phyloP scores from a whole-genome alignment of 495 filamentous ascomycete species.

The Gamarada debralockiae region DNA sequence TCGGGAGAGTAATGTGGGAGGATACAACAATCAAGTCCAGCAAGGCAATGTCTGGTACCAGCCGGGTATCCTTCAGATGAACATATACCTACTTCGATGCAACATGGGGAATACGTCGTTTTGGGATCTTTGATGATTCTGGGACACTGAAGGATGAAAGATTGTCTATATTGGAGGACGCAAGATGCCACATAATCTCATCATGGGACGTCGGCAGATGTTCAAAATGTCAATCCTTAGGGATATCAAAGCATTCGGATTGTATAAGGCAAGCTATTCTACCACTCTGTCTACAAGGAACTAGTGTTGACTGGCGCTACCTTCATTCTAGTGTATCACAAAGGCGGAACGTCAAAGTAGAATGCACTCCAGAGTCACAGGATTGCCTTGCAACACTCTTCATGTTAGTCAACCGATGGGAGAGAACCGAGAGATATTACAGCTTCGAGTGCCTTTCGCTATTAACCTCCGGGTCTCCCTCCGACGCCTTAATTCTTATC shows the following conservation, averaged over 20 bases:
- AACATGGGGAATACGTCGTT: neutral
- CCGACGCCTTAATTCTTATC: too few species aligned
- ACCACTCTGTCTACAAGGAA: too few species aligned
- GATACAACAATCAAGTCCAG: neutral
- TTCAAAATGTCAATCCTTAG: neutral
- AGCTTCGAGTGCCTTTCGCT: neutral
- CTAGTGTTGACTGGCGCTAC: too few species aligned
- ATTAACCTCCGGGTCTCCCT: too few species aligned
- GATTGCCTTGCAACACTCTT: slow-evolving; percentile 1
- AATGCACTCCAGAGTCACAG: neutral
- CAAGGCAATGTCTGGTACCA: neutral
- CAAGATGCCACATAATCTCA: neutral
- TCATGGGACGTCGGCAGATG: neutral
- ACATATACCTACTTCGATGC: slow-evolving; percentile 30
- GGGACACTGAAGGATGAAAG: neutral
- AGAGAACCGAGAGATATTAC: slow-evolving; percentile 1
- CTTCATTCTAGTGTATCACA: too few species aligned
- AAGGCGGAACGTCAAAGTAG: neutral
- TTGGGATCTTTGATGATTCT: slow-evolving; percentile 5
- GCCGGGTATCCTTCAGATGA: neutral
- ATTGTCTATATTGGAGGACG: neutral
- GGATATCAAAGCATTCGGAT: neutral
- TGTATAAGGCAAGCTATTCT: neutral
- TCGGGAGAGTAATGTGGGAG: neutral
- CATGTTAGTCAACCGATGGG: neutral